Percentiles rank a stretch among this genome's conserved stretches.
phyloP scores from a whole-genome alignment of 805 yeast species.

The Metschnikowia chrysomelidarum region DNA sequence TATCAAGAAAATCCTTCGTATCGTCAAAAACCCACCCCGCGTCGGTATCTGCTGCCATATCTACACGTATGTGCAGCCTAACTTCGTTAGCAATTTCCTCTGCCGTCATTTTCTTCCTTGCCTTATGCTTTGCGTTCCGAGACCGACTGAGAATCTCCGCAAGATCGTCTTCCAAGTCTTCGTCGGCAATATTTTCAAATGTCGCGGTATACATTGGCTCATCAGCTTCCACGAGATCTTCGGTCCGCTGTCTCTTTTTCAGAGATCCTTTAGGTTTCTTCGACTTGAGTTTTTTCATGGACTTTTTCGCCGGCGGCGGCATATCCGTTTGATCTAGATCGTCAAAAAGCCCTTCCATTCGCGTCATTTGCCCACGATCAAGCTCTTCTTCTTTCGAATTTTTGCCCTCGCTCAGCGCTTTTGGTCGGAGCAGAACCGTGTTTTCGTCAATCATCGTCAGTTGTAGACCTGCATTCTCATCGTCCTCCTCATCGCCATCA shows the following conservation, averaged over 20 bases:
- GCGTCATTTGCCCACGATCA: background rate
- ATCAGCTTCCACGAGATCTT: slow-evolving; percentile 27
- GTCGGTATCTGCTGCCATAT: slow-evolving; percentile 16
- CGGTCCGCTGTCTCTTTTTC: slow-evolving; percentile 18
- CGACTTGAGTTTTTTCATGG: slow-evolving; percentile 45
- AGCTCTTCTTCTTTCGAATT: background rate
- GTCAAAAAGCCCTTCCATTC: slow-evolving; percentile 7
- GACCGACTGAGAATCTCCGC: slow-evolving; percentile 31
- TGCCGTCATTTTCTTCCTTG: slow-evolving; percentile 27
- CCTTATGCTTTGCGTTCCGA: slow-evolving; percentile 26
- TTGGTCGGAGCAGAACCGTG: slow-evolving; percentile 7
- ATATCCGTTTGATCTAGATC: too few relatives aligned
- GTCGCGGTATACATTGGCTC: slow-evolving; percentile 23
- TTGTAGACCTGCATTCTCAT: slow-evolving; percentile 6
- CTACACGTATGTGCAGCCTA: slow-evolving; percentile 20
- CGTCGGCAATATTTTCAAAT: slow-evolving; percentile 24
- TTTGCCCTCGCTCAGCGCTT: background rate
- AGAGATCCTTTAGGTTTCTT: slow-evolving; percentile 24
- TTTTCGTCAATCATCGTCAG: slow-evolving; percentile 5
- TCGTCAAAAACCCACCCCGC: slow-evolving; percentile 29
- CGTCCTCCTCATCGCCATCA: slow-evolving; percentile 8
- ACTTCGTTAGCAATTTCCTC: slow-evolving; percentile 41
- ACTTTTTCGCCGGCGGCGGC: slow-evolving; percentile 23
- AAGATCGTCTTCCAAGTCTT: slow-evolving; percentile 32
- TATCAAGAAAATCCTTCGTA: slow-evolving; percentile 40